These are phyloP conservation scores for Scytalidium sp. DNA, from an alignment of 2,329 filamentous ascomycete species.

Conservation along the genomic window DNA sequence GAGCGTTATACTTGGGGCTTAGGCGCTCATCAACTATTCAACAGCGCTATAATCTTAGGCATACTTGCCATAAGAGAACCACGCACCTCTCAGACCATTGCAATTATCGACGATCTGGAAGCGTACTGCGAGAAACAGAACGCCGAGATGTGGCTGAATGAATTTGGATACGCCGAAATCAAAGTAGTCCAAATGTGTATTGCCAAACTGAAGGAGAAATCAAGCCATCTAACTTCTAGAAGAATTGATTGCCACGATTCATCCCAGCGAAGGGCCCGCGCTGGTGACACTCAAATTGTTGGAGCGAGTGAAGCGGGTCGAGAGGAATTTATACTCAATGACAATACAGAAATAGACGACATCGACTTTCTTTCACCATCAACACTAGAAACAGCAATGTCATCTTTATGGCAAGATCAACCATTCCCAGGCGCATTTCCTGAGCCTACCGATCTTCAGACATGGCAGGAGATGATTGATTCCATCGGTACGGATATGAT, in stretches of 20 bases:
- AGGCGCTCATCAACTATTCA: conserved; percentile 37
- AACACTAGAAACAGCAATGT: not conserved
- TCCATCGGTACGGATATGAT: not conserved
- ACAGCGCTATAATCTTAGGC: conserved; percentile 37
- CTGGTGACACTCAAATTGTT: not conserved
- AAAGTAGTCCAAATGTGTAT: conserved; percentile 41
- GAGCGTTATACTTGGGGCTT: conserved; percentile 33
- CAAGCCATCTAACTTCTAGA: not conserved
- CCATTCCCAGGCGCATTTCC: not conserved
- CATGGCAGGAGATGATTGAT: not conserved
- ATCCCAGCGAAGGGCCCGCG: not conserved
- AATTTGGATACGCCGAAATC: conserved; percentile 38
- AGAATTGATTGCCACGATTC: not conserved
- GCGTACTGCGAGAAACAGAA: conserved; percentile 39
- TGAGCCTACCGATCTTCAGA: not conserved
- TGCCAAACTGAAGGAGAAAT: conserved; percentile 5
- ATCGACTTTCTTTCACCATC: not conserved
- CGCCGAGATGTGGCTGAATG: conserved; percentile 37
- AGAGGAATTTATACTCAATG: not conserved
- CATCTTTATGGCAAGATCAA: not conserved
- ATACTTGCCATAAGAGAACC: conserved; percentile 34
- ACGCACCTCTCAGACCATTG: conserved; percentile 23
- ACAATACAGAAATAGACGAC: conserved; percentile 1
- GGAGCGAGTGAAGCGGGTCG: not conserved
- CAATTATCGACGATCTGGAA: conserved; percentile 34